Percentiles rank a stretch among this genome's conserved stretches.
These are phyloP conservation scores for Sporothrix schenckii DNA, from an alignment of 2,329 filamentous ascomycete genomes.

Conservation along the genomic window DNA sequence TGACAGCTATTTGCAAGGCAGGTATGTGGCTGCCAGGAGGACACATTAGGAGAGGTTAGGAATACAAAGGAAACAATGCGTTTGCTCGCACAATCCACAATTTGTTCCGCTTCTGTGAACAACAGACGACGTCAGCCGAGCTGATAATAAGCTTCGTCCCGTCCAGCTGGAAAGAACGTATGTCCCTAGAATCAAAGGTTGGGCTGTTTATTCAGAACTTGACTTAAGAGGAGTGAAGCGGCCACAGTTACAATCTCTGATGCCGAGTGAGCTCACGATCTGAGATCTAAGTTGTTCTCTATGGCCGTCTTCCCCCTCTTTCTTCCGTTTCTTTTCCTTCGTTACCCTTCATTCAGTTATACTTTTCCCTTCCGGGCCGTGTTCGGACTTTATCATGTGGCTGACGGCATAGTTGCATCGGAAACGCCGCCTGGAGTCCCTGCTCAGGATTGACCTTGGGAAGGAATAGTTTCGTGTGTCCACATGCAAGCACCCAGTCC, in stretches of 20 bases:
- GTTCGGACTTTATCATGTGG: not conserved
- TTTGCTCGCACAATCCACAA: not conserved
- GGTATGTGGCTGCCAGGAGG: not conserved
- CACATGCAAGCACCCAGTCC: not conserved
- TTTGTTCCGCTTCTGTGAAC: not conserved
- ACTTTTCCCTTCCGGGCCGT: not conserved
- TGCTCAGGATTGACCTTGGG: not conserved
- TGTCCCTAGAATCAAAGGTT: conserved; percentile 8
- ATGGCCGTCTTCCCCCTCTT: not conserved
- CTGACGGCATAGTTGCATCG: not conserved
- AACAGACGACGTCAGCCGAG: not conserved
- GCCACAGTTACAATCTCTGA: not conserved
- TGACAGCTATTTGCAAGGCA: not conserved
- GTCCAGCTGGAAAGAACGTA: not conserved
- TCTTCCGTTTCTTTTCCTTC: not conserved
- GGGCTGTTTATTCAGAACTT: not conserved
- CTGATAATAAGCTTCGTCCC: conserved; percentile 1
- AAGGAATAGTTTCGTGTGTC: not conserved
- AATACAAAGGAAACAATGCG: conserved; percentile 3
- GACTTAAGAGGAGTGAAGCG: not conserved
- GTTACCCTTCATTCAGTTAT: not conserved
- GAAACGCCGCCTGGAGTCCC: conserved; percentile 2
- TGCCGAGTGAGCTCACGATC: not conserved
- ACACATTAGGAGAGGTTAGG: not conserved
- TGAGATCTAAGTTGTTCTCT: not conserved